Evolutionary conservation across 345 rosid genomes (phyloP), one percentile per base, ranked within the genome.

Genomic region (Eucalyptus albens): DNA sequence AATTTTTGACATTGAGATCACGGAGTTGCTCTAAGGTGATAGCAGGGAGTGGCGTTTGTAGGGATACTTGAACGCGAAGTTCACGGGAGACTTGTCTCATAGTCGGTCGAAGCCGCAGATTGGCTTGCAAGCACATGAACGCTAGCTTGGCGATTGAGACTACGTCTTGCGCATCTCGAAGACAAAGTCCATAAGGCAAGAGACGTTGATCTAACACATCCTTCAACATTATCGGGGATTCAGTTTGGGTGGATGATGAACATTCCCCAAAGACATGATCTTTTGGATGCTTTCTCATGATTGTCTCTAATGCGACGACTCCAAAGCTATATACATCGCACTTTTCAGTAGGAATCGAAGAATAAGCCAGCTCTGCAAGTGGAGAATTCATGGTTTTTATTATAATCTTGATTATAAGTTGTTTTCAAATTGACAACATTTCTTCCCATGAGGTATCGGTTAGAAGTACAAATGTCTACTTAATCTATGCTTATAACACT

Each of bases 371-470:
- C 69, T 60, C 31, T 60, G 31, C 69, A 27, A 60, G 69, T 60
- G 31, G 16, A 60, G 8, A 62, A 62, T 27, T 65, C 40, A n/a
- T 4, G 17, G 1, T 65, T n/a, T 65, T 53, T 14, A 11, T n/a
- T 14, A 65, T 15, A 65, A n/a, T 8, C 77, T 65, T 15, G 8
- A 60, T 27, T 0, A 65, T n/a, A n/a, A 15, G 21, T n/a, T 65
- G 9, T 29, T 27, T 65, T 65, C 37, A 65, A 29, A 13, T 65
- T 29, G 17, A n/a, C 9, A 29, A n/a, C 37, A n/a, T 65, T 65
- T 6, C 77, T 65, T 65, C 77, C 37, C 37, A n/a, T 15, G 10
- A 65, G 19, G 37, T 65, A 15, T 7, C 1, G 0, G 0, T 65
- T n/a, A n/a, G 0, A 65, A 29, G 37, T 15, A n/a, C 19, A n/a